phyloP scores from a whole-genome alignment of 2,329 filamentous ascomycete species.

The Pyrenophora teres region DNA sequence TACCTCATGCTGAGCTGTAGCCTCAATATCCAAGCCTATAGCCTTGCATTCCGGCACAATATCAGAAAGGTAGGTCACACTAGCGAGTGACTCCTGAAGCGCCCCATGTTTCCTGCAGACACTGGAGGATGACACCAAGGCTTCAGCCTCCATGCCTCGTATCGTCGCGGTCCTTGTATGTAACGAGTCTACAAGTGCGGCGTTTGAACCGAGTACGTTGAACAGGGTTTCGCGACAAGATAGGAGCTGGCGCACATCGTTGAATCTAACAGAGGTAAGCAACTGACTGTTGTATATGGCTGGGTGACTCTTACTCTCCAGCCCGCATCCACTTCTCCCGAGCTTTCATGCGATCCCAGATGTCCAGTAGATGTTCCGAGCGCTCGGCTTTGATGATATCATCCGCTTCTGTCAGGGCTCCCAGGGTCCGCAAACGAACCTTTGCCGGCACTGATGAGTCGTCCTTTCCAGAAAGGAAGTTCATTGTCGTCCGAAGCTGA shows the following conservation, averaged over 20 bases:
- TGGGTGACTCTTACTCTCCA: constrained; percentile 64
- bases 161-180: constrained; percentile 67
- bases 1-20: constrained; percentile 77
- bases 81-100: constrained; percentile 83
- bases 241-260: constrained; percentile 78
- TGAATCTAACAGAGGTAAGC: constrained; percentile 61
- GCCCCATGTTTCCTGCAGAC: constrained; percentile 80
- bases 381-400: constrained; percentile 70
- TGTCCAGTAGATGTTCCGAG: constrained; percentile 63
- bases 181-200: constrained; percentile 64
- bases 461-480: constrained; percentile 33
- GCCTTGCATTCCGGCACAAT: constrained; percentile 71
- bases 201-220: constrained; percentile 74
- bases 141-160: constrained; percentile 73
- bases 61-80: constrained; percentile 80
- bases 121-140: constrained; percentile 74
- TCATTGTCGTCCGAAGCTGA: constrained; percentile 58
- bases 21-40: constrained; percentile 76
- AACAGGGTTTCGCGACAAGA: constrained; percentile 83
- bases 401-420: constrained; percentile 79
- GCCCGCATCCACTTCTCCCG: constrained; percentile 81
- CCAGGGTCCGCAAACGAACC: constrained; percentile 54
- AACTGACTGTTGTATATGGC: constrained; percentile 5
- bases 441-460: constrained; percentile 33
- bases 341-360: constrained; percentile 66